A percentile compares a stretch with the other conserved stretches of the same genome.
These are phyloP conservation scores for Saccharomyces hybrid DNA, from an alignment of 1,139 yeast species.

Conservation along the genomic window DNA sequence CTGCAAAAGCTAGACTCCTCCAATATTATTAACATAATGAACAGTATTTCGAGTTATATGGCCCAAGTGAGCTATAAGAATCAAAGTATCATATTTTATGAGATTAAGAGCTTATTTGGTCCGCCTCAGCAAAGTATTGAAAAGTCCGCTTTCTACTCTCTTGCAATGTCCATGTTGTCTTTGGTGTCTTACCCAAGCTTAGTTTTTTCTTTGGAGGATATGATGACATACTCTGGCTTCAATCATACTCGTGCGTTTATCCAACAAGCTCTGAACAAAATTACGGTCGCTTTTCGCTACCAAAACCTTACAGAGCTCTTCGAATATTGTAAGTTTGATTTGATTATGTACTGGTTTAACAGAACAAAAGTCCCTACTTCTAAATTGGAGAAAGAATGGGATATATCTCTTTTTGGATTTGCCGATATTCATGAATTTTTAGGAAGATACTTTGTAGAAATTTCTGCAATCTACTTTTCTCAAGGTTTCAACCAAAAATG, in stretches of 20 bases:
- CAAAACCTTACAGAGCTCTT: conserved; percentile 12
- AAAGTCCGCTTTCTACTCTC: conserved; percentile 15
- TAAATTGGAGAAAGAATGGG: conserved; percentile 14
- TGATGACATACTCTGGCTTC: conserved; percentile 20
- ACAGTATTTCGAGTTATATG: conserved; percentile 18
- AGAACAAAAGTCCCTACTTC: conserved; percentile 1
- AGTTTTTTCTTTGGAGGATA: conserved; percentile 10
- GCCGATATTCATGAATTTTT: conserved; percentile 14
- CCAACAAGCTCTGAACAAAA: conserved; percentile 4
- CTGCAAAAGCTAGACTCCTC: conserved; percentile 12
- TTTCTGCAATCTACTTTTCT: conserved; percentile 20
- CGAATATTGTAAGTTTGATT: conserved; percentile 18
- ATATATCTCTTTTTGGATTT: conserved; percentile 25
- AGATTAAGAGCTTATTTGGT: conserved; percentile 15
- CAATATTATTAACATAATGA: conserved; percentile 6
- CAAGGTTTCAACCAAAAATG: conserved; percentile 13
- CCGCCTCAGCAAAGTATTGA: conserved; percentile 19
- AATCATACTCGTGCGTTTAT: conserved; percentile 36
- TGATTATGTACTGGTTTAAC: conserved; percentile 17
- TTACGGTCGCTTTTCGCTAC: conserved; percentile 10
- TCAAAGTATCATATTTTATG: conserved; percentile 23
- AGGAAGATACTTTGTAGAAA: conserved; percentile 11
- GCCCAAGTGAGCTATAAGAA: conserved; percentile 21
- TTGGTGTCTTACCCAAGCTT: conserved; percentile 14
- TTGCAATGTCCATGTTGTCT: conserved; percentile 13